These are phyloP conservation scores for Coemansia sp. DNA, from an alignment of 192 early-diverging fungal genomes.

Conservation along the genomic window DNA sequence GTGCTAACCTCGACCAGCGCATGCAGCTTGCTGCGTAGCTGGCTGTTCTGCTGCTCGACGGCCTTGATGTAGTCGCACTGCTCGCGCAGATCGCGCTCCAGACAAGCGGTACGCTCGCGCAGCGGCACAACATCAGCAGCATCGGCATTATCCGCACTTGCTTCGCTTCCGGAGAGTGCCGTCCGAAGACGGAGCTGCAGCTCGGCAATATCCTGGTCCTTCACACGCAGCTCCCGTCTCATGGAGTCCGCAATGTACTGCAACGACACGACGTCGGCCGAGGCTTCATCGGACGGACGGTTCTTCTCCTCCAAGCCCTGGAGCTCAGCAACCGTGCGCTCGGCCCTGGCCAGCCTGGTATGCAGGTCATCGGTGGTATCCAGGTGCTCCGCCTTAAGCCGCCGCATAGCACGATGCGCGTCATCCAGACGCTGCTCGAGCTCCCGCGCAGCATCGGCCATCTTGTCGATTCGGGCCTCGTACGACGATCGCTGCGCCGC, in stretches of 20 bases:
- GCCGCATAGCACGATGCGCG: conserved; percentile 7
- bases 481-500: conserved; percentile 43
- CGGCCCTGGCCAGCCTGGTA: conserved; percentile 20
- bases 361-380: conserved; percentile 14
- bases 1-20: conserved; percentile 51
- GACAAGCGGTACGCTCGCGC: conserved; percentile 26
- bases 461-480: conserved; percentile 38
- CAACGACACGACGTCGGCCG: conserved; percentile 5
- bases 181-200: conserved; percentile 13
- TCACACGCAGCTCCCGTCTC: conserved; percentile 7
- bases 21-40: conserved; percentile 53
- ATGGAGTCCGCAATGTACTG: conserved; percentile 20
- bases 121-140: conserved; percentile 5
- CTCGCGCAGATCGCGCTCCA: conserved; percentile 53
- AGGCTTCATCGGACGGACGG: background rate
- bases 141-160: background rate
- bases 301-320: conserved; percentile 1
- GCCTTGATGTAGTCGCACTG: conserved; percentile 59
- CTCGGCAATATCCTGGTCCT: conserved; percentile 17
- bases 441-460: conserved; percentile 2
- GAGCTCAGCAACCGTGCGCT: conserved; percentile 30
- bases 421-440: conserved; percentile 18
- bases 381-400: conserved; percentile 15
- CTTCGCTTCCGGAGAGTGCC: background rate
- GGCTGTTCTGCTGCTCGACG: conserved; percentile 57